Base-by-base conservation (phyloP, 169 alveolate genomes). In the Perkinsus chesapeaki region DNA sequence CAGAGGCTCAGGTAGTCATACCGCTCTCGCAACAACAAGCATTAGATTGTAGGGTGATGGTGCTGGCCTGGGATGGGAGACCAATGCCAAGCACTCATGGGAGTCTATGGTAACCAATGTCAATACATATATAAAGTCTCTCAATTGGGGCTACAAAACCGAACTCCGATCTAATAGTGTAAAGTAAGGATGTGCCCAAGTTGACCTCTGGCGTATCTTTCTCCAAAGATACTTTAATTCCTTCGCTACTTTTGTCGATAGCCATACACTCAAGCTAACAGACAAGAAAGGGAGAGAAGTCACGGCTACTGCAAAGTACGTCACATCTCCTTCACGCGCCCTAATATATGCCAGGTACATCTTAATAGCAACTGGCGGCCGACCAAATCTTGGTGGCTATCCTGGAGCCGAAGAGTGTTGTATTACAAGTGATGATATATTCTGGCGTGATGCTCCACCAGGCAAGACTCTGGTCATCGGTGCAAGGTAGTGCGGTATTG, bases 381-480 rank as follows among this genome's bases (percentile, higher is more conserved):
- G 99, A 48, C 99, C 99, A 0, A 39, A 93, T 39, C 91, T 97
- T 73, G 82, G 82, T 19, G 98, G 97, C 93, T 98, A 97, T 91
- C 99, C 98, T 39, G 98, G 97, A 27, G 99, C 99, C 20, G 93
- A 95, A 91, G 99, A 98, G 94, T 96, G 94, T 91, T 97, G 99
- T 47, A 98, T 98, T 91, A 98, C 99, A 31, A 97, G 99, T 34
- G 99, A 99, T 95, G 99, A 99, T 96, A 94, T 99, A n/a, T 99
- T 99, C 95, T 95, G 97, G 90, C 93, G 97, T 93, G 93, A 97
- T 73, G 95, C 94, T 48, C 94, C 97, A 0, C 99, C 99, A 37
- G 99, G 99, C 43, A 98, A 98, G 92, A 97, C 99, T 60, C 23
- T 60, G 31, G 82, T 60, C 36, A 34, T 60, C 3, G 82, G 82